A percentile compares a stretch with the other conserved stretches of the same genome.
phyloP scores from a whole-genome alignment of 352 stramenopile species.

The Pythium aristosporum region DNA sequence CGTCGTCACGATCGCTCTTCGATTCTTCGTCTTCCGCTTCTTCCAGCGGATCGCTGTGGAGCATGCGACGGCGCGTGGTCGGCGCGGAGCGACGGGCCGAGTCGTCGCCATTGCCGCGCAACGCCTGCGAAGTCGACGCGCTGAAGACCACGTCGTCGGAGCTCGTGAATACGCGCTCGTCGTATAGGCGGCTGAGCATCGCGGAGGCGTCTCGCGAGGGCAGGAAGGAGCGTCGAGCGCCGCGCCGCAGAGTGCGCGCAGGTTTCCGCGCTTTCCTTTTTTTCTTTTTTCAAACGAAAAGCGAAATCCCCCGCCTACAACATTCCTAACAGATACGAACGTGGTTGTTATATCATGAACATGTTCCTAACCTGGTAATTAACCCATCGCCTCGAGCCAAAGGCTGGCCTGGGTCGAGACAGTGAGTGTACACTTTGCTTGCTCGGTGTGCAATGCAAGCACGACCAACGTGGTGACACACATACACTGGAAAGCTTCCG shows the following conservation, averaged over 20 bases:
- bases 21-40: conserved; percentile 20
- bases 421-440: too few species aligned
- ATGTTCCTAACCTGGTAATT: too few species aligned
- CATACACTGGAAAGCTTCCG: too few species aligned
- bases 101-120: conserved; percentile 12
- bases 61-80: not conserved
- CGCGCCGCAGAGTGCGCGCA: too few species aligned
- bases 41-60: not conserved
- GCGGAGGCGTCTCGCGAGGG: not conserved
- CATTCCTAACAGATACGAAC: not conserved
- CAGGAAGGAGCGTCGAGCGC: not conserved
- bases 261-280: conserved; percentile 4
- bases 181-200: conserved; percentile 61
- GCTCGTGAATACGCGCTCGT: conserved; percentile 61
- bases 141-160: conserved; percentile 61
- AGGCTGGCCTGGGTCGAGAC: too few species aligned
- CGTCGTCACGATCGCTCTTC: conserved; percentile 10
- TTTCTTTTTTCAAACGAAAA: conserved; percentile 1
- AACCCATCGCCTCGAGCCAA: too few species aligned
- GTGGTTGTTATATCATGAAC: too few species aligned
- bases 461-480: too few species aligned
- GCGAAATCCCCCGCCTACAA: not conserved
- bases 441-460: too few species aligned
- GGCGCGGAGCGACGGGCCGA: not conserved
- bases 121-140: conserved; percentile 17